These are phyloP conservation scores for Mortierella sp. DNA, from an alignment of 371 early-diverging fungal genomes.

Conservation along the genomic window DNA sequence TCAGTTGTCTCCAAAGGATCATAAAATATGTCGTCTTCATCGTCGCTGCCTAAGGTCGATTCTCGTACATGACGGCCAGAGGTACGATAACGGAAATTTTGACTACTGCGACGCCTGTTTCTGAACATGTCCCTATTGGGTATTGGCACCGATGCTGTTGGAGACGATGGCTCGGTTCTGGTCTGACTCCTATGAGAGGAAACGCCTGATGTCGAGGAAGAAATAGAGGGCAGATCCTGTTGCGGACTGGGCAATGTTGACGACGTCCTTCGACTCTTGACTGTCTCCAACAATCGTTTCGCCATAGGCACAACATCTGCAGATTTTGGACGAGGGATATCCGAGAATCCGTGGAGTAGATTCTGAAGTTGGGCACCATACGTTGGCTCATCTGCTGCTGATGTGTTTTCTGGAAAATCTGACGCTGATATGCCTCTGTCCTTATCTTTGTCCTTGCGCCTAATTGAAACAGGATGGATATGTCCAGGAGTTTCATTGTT, in stretches of 20 bases:
- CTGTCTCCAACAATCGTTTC: slow-evolving; percentile 41
- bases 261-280: slow-evolving; percentile 22
- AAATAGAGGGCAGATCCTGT: not conserved
- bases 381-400: slow-evolving; percentile 8
- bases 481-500: slow-evolving; percentile 32
- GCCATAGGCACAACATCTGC: slow-evolving; percentile 53
- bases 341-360: slow-evolving; percentile 46
- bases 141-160: slow-evolving; percentile 27
- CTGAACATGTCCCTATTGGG: slow-evolving; percentile 9
- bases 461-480: slow-evolving; percentile 20
- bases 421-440: not conserved
- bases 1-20: slow-evolving; percentile 35
- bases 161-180: slow-evolving; percentile 13
- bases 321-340: slow-evolving; percentile 45
- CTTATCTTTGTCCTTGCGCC: slow-evolving; percentile 10
- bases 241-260: not conserved
- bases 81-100: not conserved
- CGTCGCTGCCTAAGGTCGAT: slow-evolving; percentile 18
- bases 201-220: not conserved
- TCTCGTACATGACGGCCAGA: not conserved
- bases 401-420: not conserved
- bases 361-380: slow-evolving; percentile 38
- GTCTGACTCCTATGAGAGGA: not conserved
- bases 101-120: slow-evolving; percentile 8
- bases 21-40: slow-evolving; percentile 47